Evolutionary conservation across 768 basidiomycete species (phyloP).

Genomic region (Lactifluus pinguis): DNA sequence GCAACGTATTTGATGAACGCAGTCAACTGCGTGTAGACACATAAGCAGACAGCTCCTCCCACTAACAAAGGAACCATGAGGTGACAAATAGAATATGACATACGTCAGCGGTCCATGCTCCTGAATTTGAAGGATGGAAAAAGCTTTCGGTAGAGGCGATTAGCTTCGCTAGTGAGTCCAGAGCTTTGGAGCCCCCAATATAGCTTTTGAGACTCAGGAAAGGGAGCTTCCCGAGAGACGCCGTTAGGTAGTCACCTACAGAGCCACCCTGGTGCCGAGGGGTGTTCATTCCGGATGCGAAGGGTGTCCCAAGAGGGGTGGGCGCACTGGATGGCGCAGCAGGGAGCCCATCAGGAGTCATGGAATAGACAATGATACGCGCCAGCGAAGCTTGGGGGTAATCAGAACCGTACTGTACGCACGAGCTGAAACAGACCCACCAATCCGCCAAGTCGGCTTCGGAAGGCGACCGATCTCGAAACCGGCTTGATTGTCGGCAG

Average conservation of each 20-base stretch:
- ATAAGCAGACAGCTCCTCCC: conserved; percentile 8
- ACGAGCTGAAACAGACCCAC: conserved; percentile 33
- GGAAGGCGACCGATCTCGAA: conserved; percentile 69
- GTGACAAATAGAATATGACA: conserved; percentile 23
- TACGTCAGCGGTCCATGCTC: conserved; percentile 72
- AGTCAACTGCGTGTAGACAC: conserved; percentile 41
- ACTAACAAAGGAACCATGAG: not conserved
- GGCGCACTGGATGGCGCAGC: conserved; percentile 50
- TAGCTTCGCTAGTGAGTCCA: conserved; percentile 78
- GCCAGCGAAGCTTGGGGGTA: conserved; percentile 58
- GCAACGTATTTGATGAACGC: conserved; percentile 82
- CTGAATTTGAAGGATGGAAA: conserved; percentile 86
- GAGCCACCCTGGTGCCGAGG: conserved; percentile 39
- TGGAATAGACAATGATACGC: conserved; percentile 81
- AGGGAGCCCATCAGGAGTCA: conserved; percentile 57
- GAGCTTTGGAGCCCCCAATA: conserved; percentile 74
- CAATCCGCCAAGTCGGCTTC: conserved; percentile 64
- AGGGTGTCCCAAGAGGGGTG: conserved; percentile 69
- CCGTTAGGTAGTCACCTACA: conserved; percentile 50
- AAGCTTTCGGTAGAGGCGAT: conserved; percentile 84
- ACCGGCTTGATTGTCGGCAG: conserved; percentile 61
- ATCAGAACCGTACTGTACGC: conserved; percentile 11
- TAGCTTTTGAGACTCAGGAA: conserved; percentile 41
- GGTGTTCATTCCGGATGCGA: conserved; percentile 53
- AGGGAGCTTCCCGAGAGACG: conserved; percentile 43